Base-by-base conservation (phyloP, 352 stramenopile genomes). In the Phytophthora megakarya region DNA sequence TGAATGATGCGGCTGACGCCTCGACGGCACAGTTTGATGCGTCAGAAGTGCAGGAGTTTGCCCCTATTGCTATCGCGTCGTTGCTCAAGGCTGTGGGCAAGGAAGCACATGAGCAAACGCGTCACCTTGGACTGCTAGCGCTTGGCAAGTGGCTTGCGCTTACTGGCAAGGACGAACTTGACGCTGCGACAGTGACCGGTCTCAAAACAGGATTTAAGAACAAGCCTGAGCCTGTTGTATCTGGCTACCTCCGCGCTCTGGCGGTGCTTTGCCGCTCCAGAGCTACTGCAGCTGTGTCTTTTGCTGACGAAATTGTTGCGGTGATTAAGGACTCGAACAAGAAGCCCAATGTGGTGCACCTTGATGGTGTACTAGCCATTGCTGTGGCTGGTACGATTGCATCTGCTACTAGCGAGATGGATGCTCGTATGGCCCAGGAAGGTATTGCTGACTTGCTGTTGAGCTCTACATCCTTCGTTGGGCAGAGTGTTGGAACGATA, bases 91-190 rank as follows among this genome's bases (percentile, higher is more conserved):
- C 84, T 13, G 70, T 90, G 26, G 75, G 75, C 46, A 96, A 96
- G 68, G 88, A 96, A 59, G 85, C 86, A 26, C 86, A 96, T 40
- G 86, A 96, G 61, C 66, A 82, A 45, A 90, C 85, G n/a, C 85
- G 88, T 16, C 65, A 93, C 46, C 39, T 93, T 9, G 85, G 82
- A 15, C 57, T 95, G 13, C 59, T 93, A 15, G 78, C 84, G 0
- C 70, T 96, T 8, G 85, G 86, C 46, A 89, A 90, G 55, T 95
- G 86, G 84, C 65, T 92, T 25, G 64, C 73, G 22, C 71, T 92
- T 45, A 71, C 74, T 30, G 64, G 63, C n/a, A 72, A 61, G 5
- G 72, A 88, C 25, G 75, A 84, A 33, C 39, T 96, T 7, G 65
- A 80, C 11, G 57, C 66, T 13, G 67, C 81, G 10, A 74, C 73